Evolutionary conservation across 1,284 basidiomycete species (phyloP).

Genomic region (Vanrija pseudolonga): DNA sequence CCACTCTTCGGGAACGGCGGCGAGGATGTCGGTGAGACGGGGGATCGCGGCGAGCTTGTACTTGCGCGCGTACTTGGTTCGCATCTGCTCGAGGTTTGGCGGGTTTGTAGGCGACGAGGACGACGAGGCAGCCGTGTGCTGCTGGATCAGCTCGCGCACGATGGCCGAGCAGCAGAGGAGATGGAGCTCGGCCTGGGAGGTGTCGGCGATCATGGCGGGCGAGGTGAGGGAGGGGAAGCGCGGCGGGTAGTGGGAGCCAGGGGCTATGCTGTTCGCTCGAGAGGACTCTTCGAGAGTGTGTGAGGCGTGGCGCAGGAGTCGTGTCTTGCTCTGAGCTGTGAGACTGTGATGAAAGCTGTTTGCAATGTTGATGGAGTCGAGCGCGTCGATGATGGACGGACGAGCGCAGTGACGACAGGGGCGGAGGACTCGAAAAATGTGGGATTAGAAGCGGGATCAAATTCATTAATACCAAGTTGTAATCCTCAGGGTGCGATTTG

Average conservation of each 20-base stretch:
- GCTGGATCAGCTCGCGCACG: conserved; percentile 83
- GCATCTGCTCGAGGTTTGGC: conserved; percentile 77
- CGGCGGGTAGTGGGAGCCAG: not conserved
- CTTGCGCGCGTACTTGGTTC: conserved; percentile 85
- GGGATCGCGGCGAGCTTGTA: conserved; percentile 82
- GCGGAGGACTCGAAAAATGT: not conserved
- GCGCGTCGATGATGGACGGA: not conserved
- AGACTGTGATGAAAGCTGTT: too few relatives aligned
- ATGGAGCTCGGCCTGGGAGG: conserved; percentile 78
- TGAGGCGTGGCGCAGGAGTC: not conserved
- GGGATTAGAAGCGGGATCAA: too few relatives aligned
- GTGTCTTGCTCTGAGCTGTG: too few relatives aligned
- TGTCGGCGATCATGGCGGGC: conserved; percentile 23
- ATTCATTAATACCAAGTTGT: too few relatives aligned
- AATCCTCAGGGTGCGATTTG: too few relatives aligned
- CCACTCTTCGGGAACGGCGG: conserved; percentile 95
- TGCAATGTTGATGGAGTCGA: not conserved
- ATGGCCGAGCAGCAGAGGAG: conserved; percentile 92
- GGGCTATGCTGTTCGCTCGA: not conserved
- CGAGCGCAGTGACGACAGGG: not conserved
- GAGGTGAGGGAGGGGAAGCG: not conserved
- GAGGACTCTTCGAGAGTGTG: not conserved
- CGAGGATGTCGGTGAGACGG: conserved; percentile 93
- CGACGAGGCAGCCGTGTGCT: conserved; percentile 28
- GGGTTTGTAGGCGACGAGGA: conserved; percentile 27